Conservation (phyloP, 345 rosid genomes). For the Trapa bicornis region DNA sequence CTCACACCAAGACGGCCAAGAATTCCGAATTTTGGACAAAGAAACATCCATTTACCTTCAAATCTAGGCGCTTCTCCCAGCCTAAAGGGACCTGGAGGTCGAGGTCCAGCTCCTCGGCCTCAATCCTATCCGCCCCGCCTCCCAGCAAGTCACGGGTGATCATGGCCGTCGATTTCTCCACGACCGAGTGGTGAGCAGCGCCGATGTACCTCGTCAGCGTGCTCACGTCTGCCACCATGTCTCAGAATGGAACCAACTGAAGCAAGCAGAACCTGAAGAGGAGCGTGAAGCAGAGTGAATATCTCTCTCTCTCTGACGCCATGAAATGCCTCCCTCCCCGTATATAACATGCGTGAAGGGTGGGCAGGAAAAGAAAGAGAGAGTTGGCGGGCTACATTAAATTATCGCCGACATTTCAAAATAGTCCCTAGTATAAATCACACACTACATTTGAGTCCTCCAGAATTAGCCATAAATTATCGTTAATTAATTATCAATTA, state of each 20-base stretch:
- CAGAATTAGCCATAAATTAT: too few species aligned
- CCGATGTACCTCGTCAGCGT: constrained; percentile 27
- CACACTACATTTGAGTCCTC: background rate
- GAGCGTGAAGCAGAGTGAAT: constrained; percentile 9
- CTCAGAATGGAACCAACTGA: background rate
- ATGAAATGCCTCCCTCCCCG: too few species aligned
- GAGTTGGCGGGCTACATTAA: constrained; percentile 3
- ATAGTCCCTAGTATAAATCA: background rate
- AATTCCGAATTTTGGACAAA: background rate
- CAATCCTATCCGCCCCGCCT: constrained; percentile 14
- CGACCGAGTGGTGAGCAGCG: constrained; percentile 4
- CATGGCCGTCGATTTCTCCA: constrained; percentile 21
- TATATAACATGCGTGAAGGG: background rate
- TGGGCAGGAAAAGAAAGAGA: too few species aligned
- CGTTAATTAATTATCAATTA: too few species aligned
- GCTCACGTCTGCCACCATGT: constrained; percentile 61
- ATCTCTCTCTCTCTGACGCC: background rate
- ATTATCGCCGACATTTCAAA: background rate
- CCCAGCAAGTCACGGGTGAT: constrained; percentile 75
- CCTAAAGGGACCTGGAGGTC: constrained; percentile 80
- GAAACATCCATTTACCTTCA: constrained; percentile 37
- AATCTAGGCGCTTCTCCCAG: constrained; percentile 83
- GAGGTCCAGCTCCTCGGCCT: constrained; percentile 73
- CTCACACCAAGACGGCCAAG: background rate
- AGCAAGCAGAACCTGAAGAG: background rate